phyloP scores from a whole-genome alignment of 2,329 filamentous ascomycete species.

The Fonsecaea erecta region DNA sequence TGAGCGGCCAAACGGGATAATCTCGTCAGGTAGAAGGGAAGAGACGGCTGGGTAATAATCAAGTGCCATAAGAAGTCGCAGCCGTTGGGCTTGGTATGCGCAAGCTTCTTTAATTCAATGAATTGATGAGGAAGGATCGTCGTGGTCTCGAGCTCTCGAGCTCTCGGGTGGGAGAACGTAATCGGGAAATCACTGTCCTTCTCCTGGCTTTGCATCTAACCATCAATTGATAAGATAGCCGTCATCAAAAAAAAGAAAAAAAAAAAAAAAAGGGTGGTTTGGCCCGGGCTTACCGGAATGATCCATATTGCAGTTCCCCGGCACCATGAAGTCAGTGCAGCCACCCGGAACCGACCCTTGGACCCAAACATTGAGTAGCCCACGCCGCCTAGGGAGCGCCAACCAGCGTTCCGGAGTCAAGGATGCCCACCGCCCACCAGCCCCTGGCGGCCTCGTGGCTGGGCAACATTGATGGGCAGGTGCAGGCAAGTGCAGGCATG shows the following conservation, averaged over 20 bases:
- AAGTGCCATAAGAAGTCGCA: too few species aligned
- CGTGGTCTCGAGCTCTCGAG: too few species aligned
- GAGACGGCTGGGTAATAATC: background rate
- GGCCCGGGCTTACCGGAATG: background rate
- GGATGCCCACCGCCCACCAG: too few species aligned
- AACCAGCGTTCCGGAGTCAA: background rate
- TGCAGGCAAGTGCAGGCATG: background rate
- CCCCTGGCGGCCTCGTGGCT: conserved; percentile 11
- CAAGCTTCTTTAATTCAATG: background rate
- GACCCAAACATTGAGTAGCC: conserved; percentile 15
- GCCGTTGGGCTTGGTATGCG: background rate
- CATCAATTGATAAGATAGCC: background rate
- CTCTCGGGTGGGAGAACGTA: background rate
- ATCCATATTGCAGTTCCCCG: background rate
- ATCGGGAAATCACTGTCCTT: background rate
- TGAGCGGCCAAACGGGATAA: background rate
- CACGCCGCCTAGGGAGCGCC: conserved; percentile 4
- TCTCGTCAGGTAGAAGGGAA: background rate
- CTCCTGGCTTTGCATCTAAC: background rate
- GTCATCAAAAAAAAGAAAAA: background rate
- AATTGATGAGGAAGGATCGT: background rate
- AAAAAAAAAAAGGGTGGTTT: too few species aligned
- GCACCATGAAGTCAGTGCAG: background rate
- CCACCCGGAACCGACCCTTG: conserved; percentile 10
- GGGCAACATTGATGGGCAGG: background rate